These are phyloP conservation scores for Colletotrichum godetiae DNA, from an alignment of 2,329 filamentous ascomycete species.

Conservation along the genomic window DNA sequence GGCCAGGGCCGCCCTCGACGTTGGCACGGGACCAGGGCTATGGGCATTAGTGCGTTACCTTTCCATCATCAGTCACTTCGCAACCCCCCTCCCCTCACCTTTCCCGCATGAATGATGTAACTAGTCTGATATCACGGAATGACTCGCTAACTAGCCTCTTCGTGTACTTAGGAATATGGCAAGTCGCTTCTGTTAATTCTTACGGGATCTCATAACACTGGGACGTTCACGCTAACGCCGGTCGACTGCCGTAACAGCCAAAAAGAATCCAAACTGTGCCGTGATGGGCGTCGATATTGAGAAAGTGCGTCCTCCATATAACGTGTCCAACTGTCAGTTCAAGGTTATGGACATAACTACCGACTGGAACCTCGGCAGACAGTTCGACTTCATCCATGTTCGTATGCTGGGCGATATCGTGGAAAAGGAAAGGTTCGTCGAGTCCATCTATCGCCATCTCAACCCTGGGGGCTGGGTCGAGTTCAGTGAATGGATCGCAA, in stretches of 20 bases:
- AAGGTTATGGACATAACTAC: slow-evolving; percentile 41
- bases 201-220: not conserved
- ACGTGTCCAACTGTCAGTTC: slow-evolving; percentile 44
- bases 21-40: slow-evolving; percentile 44
- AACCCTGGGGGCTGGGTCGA: slow-evolving; percentile 39
- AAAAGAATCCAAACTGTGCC: slow-evolving; percentile 40
- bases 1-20: slow-evolving; percentile 42
- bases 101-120: not conserved
- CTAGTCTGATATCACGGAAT: not conserved
- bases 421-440: slow-evolving; percentile 41
- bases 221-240: not conserved
- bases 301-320: slow-evolving; percentile 41
- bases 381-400: slow-evolving; percentile 46
- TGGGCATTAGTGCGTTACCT: slow-evolving; percentile 42
- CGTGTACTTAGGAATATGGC: slow-evolving; percentile 38
- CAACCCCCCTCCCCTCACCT: not conserved
- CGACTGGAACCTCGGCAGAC: slow-evolving; percentile 41
- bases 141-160: slow-evolving; percentile 21
- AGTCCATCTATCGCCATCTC: slow-evolving; percentile 45
- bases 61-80: not conserved
- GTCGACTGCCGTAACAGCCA: slow-evolving; percentile 31
- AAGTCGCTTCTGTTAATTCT: slow-evolving; percentile 16
- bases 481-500: slow-evolving; percentile 48
- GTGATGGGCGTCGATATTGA: slow-evolving; percentile 47
- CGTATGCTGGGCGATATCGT: slow-evolving; percentile 46